Conservation (phyloP, 1,284 basidiomycete species). For the Irpex rosettiformis region DNA sequence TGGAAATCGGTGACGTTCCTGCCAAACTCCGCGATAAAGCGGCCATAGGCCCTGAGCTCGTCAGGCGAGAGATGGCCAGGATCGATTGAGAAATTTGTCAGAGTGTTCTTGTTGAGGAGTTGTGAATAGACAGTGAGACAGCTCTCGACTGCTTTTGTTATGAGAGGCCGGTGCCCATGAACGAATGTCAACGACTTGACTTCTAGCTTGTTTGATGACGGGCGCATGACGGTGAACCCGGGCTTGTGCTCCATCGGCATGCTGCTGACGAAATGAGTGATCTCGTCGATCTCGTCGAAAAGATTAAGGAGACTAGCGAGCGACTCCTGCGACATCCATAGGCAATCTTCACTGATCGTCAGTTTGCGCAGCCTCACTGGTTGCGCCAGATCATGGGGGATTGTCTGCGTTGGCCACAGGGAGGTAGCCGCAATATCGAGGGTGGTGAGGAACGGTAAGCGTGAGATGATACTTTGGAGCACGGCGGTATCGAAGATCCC, state of each 20-base stretch:
- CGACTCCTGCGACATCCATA: slow-evolving; percentile 1
- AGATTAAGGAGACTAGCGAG: not conserved
- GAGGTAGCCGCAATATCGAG: not conserved
- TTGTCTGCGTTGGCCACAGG: not conserved
- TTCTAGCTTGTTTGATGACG: not conserved
- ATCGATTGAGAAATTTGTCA: not conserved
- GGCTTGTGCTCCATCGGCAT: not conserved
- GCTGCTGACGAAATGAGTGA: not conserved
- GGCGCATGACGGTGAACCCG: not conserved
- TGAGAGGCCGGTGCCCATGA: not conserved
- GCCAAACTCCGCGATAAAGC: not conserved
- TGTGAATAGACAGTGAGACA: not conserved
- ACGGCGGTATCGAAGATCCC: not conserved
- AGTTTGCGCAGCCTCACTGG: not conserved
- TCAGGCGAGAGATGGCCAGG: not conserved
- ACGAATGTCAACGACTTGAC: not conserved
- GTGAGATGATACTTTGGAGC: not conserved
- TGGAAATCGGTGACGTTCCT: not conserved
- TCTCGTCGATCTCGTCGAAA: slow-evolving; percentile 2
- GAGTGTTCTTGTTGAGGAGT: not conserved
- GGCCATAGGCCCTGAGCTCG: not conserved
- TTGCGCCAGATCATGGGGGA: not conserved
- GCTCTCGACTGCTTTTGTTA: not conserved
- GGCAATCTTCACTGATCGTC: not conserved
- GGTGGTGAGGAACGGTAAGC: not conserved